phyloP scores from a whole-genome alignment of 176 grass and related monocot genomes.

The Triticum aestivum region DNA sequence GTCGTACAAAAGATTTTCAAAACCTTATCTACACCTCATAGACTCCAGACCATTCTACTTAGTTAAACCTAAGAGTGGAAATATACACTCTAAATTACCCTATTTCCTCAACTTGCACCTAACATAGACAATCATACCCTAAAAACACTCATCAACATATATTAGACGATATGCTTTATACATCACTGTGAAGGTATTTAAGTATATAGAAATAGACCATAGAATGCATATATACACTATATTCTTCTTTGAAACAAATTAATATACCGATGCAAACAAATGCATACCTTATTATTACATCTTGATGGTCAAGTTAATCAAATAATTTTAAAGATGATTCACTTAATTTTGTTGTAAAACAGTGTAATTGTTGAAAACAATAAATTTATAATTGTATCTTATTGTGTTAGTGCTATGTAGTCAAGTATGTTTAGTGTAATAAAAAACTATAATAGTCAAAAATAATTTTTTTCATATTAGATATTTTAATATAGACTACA shows the following conservation, averaged over 20 bases:
- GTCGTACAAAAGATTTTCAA: not conserved
- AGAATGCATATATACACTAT: not conserved
- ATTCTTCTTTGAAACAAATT: not conserved
- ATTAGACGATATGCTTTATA: not conserved
- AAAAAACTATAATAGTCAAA: too few species aligned
- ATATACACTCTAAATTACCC: not conserved
- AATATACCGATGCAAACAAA: not conserved
- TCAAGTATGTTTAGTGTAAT: too few species aligned
- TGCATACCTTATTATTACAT: not conserved
- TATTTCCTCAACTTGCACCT: not conserved
- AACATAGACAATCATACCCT: not conserved
- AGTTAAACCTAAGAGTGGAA: not conserved
- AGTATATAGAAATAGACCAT: not conserved
- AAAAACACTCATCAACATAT: not conserved
- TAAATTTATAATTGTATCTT: too few species aligned
- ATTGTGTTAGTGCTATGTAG: too few species aligned
- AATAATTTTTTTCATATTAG: too few species aligned
- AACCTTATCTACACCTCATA: not conserved
- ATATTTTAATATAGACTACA: too few species aligned
- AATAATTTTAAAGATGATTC: not conserved
- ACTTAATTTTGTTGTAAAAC: too few species aligned
- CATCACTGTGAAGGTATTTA: not conserved
- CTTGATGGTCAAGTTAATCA: not conserved
- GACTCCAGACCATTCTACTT: not conserved
- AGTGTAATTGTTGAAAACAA: too few species aligned